Conservation (phyloP, 2,329 filamentous ascomycete species). For the Nemania sp. region DNA sequence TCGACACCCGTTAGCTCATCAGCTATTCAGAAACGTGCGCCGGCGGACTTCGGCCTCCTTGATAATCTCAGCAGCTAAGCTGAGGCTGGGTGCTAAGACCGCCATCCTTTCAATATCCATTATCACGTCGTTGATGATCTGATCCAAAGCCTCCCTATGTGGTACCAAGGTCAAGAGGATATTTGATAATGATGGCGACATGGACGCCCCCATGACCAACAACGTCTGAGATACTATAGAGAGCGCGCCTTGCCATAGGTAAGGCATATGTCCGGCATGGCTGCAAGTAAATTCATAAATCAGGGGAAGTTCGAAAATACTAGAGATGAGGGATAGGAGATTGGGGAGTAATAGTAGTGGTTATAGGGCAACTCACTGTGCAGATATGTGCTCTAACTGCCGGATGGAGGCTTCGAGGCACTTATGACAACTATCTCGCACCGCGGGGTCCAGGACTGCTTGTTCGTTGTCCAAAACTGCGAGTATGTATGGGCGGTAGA, state of each 20-base stretch:
- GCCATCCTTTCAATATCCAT: slow-evolving; percentile 76
- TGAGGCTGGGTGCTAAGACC: slow-evolving; percentile 75
- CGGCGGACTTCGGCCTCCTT: slow-evolving; percentile 76
- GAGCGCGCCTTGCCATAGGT: slow-evolving; percentile 82
- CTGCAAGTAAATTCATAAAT: slow-evolving; percentile 52
- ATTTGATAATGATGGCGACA: slow-evolving; percentile 72
- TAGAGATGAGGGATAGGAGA: slow-evolving; percentile 8
- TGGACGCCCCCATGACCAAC: slow-evolving; percentile 81
- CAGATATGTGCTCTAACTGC: slow-evolving; percentile 77
- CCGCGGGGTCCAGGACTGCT: slow-evolving; percentile 70
- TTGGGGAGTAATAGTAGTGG: slow-evolving; percentile 19
- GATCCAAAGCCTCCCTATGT: slow-evolving; percentile 66
- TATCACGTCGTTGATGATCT: slow-evolving; percentile 78
- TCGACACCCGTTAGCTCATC: slow-evolving; percentile 36
- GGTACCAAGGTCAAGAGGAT: slow-evolving; percentile 64
- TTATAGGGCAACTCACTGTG: slow-evolving; percentile 62
- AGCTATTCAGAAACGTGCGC: slow-evolving; percentile 63
- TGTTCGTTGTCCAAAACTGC: slow-evolving; percentile 79
- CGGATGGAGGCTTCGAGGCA: slow-evolving; percentile 80
- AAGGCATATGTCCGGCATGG: slow-evolving; percentile 82
- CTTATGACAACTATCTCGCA: slow-evolving; percentile 78
- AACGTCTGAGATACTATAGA: slow-evolving; percentile 83
- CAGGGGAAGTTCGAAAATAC: slow-evolving; percentile 23
- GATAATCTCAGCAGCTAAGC: slow-evolving; percentile 78
- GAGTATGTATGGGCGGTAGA: slow-evolving; percentile 82